Percentiles rank a stretch among this genome's conserved stretches.
Evolutionary conservation across 2,329 filamentous ascomycete genomes (phyloP).

Genomic region (Venturia pyrina): DNA sequence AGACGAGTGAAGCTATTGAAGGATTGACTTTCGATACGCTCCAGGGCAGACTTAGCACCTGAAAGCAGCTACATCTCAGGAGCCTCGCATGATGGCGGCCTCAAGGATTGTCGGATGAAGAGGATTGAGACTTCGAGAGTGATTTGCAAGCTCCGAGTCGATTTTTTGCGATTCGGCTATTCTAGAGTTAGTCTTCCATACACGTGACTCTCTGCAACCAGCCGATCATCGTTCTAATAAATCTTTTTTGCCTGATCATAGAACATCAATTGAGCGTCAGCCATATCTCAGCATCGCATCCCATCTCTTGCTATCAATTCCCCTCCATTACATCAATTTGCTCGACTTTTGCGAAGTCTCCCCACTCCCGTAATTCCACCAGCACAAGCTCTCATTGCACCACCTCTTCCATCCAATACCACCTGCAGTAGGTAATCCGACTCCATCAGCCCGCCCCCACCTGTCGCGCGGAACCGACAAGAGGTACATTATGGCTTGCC

Average conservation of each 20-base stretch:
- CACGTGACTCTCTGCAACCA: neutral
- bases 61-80: neutral
- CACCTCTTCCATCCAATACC: neutral
- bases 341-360: neutral
- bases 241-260: neutral
- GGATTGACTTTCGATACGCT: neutral
- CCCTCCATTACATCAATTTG: neutral
- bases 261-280: slow-evolving; percentile 4
- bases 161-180: neutral
- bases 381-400: neutral
- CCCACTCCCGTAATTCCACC: neutral
- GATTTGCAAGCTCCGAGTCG: neutral
- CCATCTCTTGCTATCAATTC: neutral
- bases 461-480: neutral
- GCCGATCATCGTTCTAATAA: neutral
- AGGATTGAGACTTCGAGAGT: neutral
- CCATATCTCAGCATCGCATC: neutral
- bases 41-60: neutral
- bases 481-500: neutral
- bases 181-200: neutral
- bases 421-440: slow-evolving; percentile 1
- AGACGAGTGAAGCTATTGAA: neutral
- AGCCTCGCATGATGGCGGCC: neutral
- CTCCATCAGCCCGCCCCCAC: neutral
- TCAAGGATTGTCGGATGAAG: neutral